Evolutionary conservation across 768 basidiomycete genomes (phyloP), one percentile per base, ranked within the genome.

Genomic region (Calocybe cyanea): DNA sequence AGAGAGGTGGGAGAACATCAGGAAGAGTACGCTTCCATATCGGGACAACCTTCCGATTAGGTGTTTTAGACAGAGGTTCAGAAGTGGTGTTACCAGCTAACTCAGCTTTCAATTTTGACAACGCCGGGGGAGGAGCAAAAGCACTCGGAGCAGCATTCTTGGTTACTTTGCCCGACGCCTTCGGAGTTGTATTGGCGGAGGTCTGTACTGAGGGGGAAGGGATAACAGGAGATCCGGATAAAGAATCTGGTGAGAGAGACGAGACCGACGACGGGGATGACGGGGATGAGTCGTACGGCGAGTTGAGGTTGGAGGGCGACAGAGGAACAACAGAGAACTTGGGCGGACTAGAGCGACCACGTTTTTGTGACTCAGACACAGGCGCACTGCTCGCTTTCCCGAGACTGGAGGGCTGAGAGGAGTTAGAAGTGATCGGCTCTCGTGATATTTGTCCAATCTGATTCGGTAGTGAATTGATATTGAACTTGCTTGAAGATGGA

Each of bases 11-110:
- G 18, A 56, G 56, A 5, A 56, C 48, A 40, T 59, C 56, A 23
- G 53, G 54, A 23, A 56, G 48, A 1, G 66, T 62, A 21, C 70
- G 70, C 56, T 71, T 72, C 74, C 73, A 75, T 10, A 68, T 53
- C 2, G 76, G 74, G 8, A 69, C 62, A 42, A 70, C 66, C 23
- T 64, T 71, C 24, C 59, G 52, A 9, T 49, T 44, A 48, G 53
- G 30, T 47, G 54, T 19, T 23, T 38, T 49, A 38, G 17, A 31
- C 15, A 19, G 39, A 13, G 35, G 21, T 15, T 30, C 33, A 14
- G 10, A 25, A 23, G 30, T 19, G 34, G 18, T 25, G 17, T 36
- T 41, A 33, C 48, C 41, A 18, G 45, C 17, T 19, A 53, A 37
- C 10, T 43, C 45, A 10, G 48, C 49, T 44, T 53, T 53, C 7